Conservation (phyloP, 2,329 filamentous ascomycete species). For the Talaromyces albobiverticillius region DNA sequence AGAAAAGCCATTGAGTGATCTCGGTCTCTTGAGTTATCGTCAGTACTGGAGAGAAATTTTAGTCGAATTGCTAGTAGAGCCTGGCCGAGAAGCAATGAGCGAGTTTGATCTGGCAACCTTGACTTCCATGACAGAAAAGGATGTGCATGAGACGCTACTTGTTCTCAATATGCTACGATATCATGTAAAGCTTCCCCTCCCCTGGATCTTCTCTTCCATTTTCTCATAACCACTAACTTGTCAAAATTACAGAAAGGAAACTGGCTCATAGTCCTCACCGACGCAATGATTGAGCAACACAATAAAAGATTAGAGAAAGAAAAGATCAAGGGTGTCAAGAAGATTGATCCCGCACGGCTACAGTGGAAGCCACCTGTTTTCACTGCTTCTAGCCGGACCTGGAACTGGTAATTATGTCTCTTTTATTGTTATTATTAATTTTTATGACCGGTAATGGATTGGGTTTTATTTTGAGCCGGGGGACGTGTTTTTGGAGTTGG, state of each 20-base stretch:
- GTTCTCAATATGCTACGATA: constrained; percentile 94
- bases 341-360: constrained; percentile 74
- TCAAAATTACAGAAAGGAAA: constrained; percentile 65
- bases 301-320: constrained; percentile 74
- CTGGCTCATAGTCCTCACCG: constrained; percentile 90
- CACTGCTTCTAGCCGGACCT: constrained; percentile 82
- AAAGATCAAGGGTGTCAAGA: constrained; percentile 69
- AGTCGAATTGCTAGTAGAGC: constrained; percentile 76
- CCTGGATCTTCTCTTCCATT: background rate
- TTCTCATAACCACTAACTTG: background rate
- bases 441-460: background rate
- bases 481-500: background rate
- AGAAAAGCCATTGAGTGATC: constrained; percentile 91
- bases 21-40: constrained; percentile 88
- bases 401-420: constrained; percentile 73
- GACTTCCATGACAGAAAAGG: constrained; percentile 93
- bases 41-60: constrained; percentile 98
- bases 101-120: constrained; percentile 78
- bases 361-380: constrained; percentile 98
- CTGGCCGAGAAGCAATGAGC: constrained; percentile 64
- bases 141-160: constrained; percentile 92
- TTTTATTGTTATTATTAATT: background rate
- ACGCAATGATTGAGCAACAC: constrained; percentile 69
- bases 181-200: constrained; percentile 48
- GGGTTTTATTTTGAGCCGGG: background rate